Evolutionary conservation across 768 basidiomycete genomes (phyloP), one percentile per base, ranked within the genome.

Genomic region (Chalciporus piperatus): DNA sequence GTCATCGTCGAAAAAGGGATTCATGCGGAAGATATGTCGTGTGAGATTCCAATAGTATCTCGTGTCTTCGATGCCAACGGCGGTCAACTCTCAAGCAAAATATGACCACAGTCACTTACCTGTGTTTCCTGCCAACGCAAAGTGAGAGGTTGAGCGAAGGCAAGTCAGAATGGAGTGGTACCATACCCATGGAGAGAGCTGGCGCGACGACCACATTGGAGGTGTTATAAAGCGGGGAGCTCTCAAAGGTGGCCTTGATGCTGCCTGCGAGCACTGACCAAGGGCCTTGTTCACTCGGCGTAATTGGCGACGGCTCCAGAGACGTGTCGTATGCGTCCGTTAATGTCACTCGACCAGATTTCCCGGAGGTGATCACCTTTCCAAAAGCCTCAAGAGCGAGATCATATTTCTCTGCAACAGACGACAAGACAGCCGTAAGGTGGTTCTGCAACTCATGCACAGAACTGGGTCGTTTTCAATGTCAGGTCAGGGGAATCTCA

Each of bases 311-410:
- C 22, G 85, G 86, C 50, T 86, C 82, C 13, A 87, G 68, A 4
- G 74, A 76, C 8, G 72, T 72, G 13, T 65, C 66, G 54, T 69
- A 81, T 3, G 79, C 77, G 54, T 82, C 75, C 17, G 64, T 75
- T 19, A 88, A 66, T 2, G 67, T 71, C 19, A 87, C 63, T 2
- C 69, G 69, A 7, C 84, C 83, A 2, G 74, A 67, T 7, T 69
- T 61, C 22, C 63, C 66, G 32, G 64, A 59, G 11, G 70, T 67
- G 8, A 81, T 57, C 42, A 51, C 59, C 5, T 60, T 62, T 0
- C 81, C 84, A 53, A 87, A 87, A 10, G 84, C 79, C 27, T 62
- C 70, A 57, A 80, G 78, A 1, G 81, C 74, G 30, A 89, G 69
- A 50, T 85, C 83, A 59, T 79, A 81, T 48, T 74, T 64, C 42